Percentiles rank a stretch among this genome's conserved stretches.
phyloP scores from a whole-genome alignment of 306 rosid genomes.

The Prunus davidiana region DNA sequence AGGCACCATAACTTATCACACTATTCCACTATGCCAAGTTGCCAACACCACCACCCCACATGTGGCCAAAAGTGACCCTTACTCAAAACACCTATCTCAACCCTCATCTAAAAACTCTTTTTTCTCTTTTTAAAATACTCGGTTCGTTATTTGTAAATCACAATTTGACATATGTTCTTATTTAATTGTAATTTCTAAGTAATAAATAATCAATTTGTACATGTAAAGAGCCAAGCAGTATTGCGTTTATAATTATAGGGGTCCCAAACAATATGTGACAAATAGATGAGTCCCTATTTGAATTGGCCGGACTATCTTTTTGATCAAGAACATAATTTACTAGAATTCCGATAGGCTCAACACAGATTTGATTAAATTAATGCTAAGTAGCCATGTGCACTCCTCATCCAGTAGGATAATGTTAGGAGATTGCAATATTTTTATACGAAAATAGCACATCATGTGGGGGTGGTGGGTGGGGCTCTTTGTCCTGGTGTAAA shows the following conservation, averaged over 20 bases:
- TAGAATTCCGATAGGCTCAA: slow-evolving; percentile 2
- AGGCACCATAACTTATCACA: neutral
- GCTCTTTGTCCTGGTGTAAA: slow-evolving; percentile 18
- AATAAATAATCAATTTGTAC: neutral
- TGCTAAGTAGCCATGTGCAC: slow-evolving; percentile 50
- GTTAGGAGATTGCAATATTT: slow-evolving; percentile 29
- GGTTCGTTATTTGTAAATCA: neutral
- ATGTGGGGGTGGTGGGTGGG: slow-evolving; percentile 47
- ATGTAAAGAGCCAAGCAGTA: neutral
- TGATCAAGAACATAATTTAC: slow-evolving; percentile 10
- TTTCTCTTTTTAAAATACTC: neutral
- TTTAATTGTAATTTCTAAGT: too few species aligned
- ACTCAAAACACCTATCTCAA: neutral
- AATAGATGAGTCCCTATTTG: slow-evolving; percentile 14
- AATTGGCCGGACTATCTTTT: slow-evolving; percentile 27
- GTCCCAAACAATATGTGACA: slow-evolving; percentile 23
- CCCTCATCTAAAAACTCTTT: neutral
- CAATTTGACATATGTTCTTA: neutral
- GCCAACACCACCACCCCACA: neutral
- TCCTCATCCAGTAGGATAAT: slow-evolving; percentile 43
- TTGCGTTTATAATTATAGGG: neutral
- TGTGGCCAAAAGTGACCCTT: neutral
- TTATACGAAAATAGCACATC: slow-evolving; percentile 45
- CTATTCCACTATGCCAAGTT: neutral
- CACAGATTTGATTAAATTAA: slow-evolving; percentile 10